A percentile compares a stretch with the other conserved stretches of the same genome.
Conservation (phyloP, 306 rosid genomes). For the Dryas octopetala region DNA sequence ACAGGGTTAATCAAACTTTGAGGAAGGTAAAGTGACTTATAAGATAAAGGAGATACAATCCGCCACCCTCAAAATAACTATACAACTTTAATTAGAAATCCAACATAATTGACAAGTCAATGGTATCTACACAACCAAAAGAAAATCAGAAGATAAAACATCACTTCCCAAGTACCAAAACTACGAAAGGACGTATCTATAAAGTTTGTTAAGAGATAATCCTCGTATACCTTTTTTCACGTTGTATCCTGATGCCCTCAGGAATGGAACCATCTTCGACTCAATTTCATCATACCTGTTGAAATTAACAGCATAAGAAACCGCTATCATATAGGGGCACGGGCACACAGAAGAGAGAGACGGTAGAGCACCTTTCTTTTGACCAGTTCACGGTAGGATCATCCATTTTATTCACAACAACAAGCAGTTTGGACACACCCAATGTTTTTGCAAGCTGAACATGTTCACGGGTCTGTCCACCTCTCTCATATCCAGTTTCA, state of each 20-base stretch:
- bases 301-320: constrained; percentile 14
- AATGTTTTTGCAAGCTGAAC: constrained; percentile 96
- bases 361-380: constrained; percentile 72
- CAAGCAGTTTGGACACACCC: constrained; percentile 87
- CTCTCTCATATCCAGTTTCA: constrained; percentile 98
- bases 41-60: too few species aligned
- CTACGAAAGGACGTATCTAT: neutral
- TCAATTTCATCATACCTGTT: constrained; percentile 92
- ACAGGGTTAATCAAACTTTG: neutral
- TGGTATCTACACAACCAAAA: constrained; percentile 3
- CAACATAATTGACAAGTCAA: neutral
- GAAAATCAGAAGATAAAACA: constrained; percentile 5
- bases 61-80: neutral
- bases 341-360: neutral
- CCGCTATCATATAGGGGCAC: constrained; percentile 1
- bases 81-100: neutral
- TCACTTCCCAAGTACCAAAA: neutral
- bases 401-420: constrained; percentile 96
- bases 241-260: constrained; percentile 84
- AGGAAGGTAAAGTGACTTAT: neutral
- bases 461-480: constrained; percentile 99
- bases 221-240: constrained; percentile 78
- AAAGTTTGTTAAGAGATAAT: neutral
- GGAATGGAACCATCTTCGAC: constrained; percentile 84
- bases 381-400: constrained; percentile 95